Base-by-base conservation (phyloP, 1,139 yeast genomes). In the Hansenula sp. region DNA sequence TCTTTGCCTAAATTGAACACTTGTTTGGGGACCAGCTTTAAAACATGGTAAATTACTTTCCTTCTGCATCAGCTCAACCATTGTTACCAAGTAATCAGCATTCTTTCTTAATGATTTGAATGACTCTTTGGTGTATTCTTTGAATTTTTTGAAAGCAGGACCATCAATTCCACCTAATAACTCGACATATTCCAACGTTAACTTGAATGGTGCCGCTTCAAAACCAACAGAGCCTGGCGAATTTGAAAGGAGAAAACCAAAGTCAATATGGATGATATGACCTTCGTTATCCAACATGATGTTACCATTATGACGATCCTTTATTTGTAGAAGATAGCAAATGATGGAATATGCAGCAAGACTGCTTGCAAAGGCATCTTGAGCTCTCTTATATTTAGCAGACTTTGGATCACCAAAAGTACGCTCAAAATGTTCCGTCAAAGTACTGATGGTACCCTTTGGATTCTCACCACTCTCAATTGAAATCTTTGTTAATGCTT, bases 201-300 rank as follows among this genome's bases (percentile, higher is more conserved):
- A 69, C 60, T 93, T 93, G 71, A 93, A 93, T 1, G 99, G 97
- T 0, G 98, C 96, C 1, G 96, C 95, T 60, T 93, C 99, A 63
- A 93, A 90, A 0, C 97, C 96, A 44, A 93, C 89, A 46, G 96
- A 84, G 2, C 98, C 98, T 0, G 99, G 99, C 0, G 97, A 84
- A 58, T 93, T 93, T 0, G 96, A 88, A 6, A 93, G 70, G 58
- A 93, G 66, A 61, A 90, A 93, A 0, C 99, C 99, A 68, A 93
- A 93, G 66, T 93, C 99, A 54, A 93, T 93, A 62, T 93, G 99
- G 40, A 90, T 83, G 13, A 93, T 84, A 61, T 93, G 98, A 0
- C 99, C 99, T 52, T 91, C 96, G 49, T 83, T 81, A 60, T 93
- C 99, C 16, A 93, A 68, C 86, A 93, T 84, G 40, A 93, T 91